Conservation (phyloP, 1,139 yeast species). For the Zygoascus meyerae region DNA sequence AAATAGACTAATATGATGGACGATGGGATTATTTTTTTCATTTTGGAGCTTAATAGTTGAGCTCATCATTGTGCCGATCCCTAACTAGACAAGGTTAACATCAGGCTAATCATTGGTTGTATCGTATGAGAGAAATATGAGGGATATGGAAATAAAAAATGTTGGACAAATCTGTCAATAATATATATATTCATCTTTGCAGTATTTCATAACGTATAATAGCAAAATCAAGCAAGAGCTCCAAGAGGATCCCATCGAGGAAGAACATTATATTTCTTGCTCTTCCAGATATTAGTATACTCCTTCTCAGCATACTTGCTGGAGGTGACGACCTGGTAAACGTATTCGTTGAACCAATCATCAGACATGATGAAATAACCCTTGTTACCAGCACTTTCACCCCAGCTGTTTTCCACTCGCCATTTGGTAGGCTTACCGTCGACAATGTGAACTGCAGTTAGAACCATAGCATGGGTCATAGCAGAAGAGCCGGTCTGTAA, state of each 20-base stretch:
- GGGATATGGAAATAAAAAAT: too few relatives aligned
- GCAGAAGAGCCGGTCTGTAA: conserved; percentile 51
- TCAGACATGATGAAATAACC: conserved; percentile 63
- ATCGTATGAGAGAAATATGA: too few relatives aligned
- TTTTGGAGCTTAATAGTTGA: too few relatives aligned
- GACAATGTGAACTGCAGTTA: conserved; percentile 55
- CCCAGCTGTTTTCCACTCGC: conserved; percentile 72
- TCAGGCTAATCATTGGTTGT: too few relatives aligned
- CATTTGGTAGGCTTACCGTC: conserved; percentile 54
- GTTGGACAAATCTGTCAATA: too few relatives aligned
- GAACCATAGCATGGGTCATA: conserved; percentile 75
- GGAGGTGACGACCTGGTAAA: conserved; percentile 56
- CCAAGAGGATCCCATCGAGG: conserved; percentile 70
- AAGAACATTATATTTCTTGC: conserved; percentile 45
- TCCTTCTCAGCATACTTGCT: conserved; percentile 44
- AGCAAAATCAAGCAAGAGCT: conserved; percentile 50
- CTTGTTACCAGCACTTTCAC: conserved; percentile 51
- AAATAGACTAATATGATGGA: too few relatives aligned
- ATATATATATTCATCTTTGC: too few relatives aligned
- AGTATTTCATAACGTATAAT: too few relatives aligned
- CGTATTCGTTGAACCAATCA: conserved; percentile 61
- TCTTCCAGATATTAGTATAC: conserved; percentile 45
- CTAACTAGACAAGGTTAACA: too few relatives aligned
- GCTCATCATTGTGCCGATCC: too few relatives aligned
- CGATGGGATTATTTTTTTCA: too few relatives aligned